Conservation (phyloP, 2,329 filamentous ascomycete species). For the Fusarium cicatricum region DNA sequence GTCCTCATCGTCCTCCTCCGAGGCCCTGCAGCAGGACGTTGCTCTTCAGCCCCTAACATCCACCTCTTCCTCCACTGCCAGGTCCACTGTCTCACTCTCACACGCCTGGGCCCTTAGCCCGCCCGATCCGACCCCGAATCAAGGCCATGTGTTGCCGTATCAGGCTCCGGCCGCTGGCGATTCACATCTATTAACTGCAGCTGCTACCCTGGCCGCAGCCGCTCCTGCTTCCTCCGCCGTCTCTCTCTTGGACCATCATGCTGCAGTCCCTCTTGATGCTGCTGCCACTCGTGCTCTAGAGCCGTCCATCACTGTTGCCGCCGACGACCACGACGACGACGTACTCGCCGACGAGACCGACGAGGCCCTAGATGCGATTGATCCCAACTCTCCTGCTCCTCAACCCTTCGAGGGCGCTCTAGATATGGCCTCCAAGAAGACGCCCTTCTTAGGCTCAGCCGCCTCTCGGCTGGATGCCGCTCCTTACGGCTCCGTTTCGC, state of each 20-base stretch:
- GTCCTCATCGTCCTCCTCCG: slow-evolving; percentile 36
- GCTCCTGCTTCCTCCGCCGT: slow-evolving; percentile 13
- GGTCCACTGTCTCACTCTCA: slow-evolving; percentile 41
- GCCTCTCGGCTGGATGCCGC: slow-evolving; percentile 43
- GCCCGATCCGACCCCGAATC: slow-evolving; percentile 27
- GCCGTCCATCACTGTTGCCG: slow-evolving; percentile 3
- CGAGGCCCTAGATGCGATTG: slow-evolving; percentile 42
- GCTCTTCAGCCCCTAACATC: slow-evolving; percentile 46
- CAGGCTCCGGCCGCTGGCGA: slow-evolving; percentile 36
- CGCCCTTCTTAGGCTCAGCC: slow-evolving; percentile 47
- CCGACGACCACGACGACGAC: no score
- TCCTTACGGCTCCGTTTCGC: slow-evolving; percentile 51
- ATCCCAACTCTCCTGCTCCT: slow-evolving; percentile 21
- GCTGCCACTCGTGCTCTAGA: slow-evolving; percentile 8
- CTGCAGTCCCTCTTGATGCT: slow-evolving; percentile 15
- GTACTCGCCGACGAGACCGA: slow-evolving; percentile 12
- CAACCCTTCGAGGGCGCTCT: slow-evolving; percentile 25
- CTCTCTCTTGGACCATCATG: slow-evolving; percentile 24
- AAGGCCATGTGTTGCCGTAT: slow-evolving; percentile 41
- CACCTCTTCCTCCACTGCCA: slow-evolving; percentile 37
- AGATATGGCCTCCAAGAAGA: slow-evolving; percentile 49
- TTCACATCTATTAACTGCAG: slow-evolving; percentile 38
- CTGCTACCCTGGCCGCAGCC: slow-evolving; percentile 20
- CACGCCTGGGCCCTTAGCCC: slow-evolving; percentile 31
- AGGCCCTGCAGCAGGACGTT: slow-evolving; percentile 42